Conservation (phyloP, 345 rosid species). For the Viola odorata region DNA sequence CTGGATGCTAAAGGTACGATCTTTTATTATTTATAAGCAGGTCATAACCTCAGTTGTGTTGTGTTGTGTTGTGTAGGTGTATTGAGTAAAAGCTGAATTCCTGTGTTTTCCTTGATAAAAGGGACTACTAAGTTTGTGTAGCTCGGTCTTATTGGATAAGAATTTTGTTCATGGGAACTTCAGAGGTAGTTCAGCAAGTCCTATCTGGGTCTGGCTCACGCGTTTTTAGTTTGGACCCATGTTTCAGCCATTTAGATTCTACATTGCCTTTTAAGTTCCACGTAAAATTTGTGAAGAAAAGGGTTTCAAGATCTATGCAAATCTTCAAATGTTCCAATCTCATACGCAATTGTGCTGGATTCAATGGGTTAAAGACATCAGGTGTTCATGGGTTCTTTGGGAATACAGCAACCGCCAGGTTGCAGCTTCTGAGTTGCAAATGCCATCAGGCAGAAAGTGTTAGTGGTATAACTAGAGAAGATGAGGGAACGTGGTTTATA, state of each 20-base stretch:
- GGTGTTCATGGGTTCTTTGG: conserved; percentile 10
- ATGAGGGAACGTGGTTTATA: conserved; percentile 26
- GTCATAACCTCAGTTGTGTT: background rate
- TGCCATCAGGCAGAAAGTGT: conserved; percentile 44
- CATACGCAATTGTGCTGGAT: conserved; percentile 14
- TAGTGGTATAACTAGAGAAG: conserved; percentile 31
- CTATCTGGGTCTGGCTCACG: conserved; percentile 35
- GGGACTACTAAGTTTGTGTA: background rate
- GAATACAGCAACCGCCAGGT: conserved; percentile 3
- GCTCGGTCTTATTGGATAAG: conserved; percentile 4
- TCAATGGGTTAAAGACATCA: conserved; percentile 4
- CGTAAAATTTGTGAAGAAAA: conserved; percentile 27
- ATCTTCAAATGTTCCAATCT: conserved; percentile 22
- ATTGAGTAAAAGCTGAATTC: background rate
- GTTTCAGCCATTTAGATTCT: conserved; percentile 20
- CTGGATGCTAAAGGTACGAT: background rate
- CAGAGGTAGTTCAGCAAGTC: conserved; percentile 44
- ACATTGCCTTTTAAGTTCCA: conserved; percentile 19
- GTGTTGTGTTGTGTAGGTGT: background rate
- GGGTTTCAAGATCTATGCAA: conserved; percentile 13
- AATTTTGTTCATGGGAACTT: conserved; percentile 37
- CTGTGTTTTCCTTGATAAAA: background rate
- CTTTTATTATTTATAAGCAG: too few species aligned
- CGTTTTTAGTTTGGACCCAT: conserved; percentile 25
- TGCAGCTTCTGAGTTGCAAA: conserved; percentile 34